These are phyloP conservation scores for Hymenotorrendiella dingleyae DNA, from an alignment of 2,329 filamentous ascomycete species.

Conservation along the genomic window DNA sequence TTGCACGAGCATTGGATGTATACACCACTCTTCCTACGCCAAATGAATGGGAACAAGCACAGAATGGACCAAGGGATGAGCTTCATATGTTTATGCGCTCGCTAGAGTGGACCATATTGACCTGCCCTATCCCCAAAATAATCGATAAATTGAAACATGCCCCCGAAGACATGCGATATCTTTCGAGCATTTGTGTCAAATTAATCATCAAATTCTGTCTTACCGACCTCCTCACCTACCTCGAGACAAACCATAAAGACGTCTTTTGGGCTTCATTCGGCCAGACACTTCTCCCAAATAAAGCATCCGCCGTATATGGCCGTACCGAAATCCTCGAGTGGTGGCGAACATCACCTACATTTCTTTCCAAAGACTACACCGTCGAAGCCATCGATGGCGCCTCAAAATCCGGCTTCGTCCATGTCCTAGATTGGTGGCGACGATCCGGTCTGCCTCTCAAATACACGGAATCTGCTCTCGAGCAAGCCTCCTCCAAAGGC, in stretches of 20 bases:
- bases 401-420: conserved; percentile 76
- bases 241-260: conserved; percentile 61
- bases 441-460: conserved; percentile 71
- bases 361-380: conserved; percentile 75
- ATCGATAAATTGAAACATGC: conserved; percentile 68
- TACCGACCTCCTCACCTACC: conserved; percentile 68
- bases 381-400: conserved; percentile 79
- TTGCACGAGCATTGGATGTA: conserved; percentile 73
- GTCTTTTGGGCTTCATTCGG: conserved; percentile 85
- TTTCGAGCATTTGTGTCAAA: conserved; percentile 78
- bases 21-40: conserved; percentile 74
- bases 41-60: conserved; percentile 60
- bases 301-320: conserved; percentile 81
- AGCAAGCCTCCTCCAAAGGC: conserved; percentile 79
- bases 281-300: conserved; percentile 74
- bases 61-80: conserved; percentile 55
- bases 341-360: conserved; percentile 80
- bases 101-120: conserved; percentile 80
- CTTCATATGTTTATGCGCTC: conserved; percentile 68
- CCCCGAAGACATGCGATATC: conserved; percentile 60
- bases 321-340: conserved; percentile 81
- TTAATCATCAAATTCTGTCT: conserved; percentile 89
- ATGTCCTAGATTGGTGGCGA: conserved; percentile 90
- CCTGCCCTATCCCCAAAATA: conserved; percentile 62
- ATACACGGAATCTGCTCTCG: conserved; percentile 81